These are phyloP conservation scores for Chloris gayana DNA, from an alignment of 176 grass and related monocot genomes.

Conservation along the genomic window DNA sequence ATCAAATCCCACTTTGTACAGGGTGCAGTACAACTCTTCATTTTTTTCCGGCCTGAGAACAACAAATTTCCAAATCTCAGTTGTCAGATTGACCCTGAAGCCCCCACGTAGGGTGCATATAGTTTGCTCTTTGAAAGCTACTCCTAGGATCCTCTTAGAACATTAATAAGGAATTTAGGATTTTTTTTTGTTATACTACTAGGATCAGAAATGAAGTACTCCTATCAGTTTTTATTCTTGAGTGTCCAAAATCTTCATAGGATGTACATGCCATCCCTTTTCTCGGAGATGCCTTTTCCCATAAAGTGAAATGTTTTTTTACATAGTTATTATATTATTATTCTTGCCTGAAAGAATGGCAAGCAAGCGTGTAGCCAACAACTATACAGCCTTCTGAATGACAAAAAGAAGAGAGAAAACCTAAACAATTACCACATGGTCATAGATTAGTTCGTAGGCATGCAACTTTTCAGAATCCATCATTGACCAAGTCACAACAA, in stretches of 20 bases:
- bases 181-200: not conserved
- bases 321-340: no score
- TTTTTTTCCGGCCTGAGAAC: not conserved
- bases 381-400: not conserved
- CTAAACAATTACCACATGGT: not conserved
- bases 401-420: not conserved
- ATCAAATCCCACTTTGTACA: not conserved
- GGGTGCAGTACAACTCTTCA: not conserved
- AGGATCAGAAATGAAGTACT: not conserved
- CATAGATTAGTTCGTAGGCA: not conserved
- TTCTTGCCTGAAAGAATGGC: not conserved
- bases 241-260: not conserved
- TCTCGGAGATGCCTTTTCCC: not conserved
- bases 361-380: constrained; percentile 15
- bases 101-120: no score
- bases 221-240: not conserved
- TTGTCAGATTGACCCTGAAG: no score
- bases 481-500: not conserved
- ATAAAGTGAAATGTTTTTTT: not conserved
- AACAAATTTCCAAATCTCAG: no score
- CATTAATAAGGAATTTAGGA: not conserved
- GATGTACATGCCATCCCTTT: not conserved
- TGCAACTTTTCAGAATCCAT: constrained; percentile 5
- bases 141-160: not conserved
- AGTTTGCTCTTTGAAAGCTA: no score